Evolutionary conservation across 2,329 filamentous ascomycete species (phyloP).

Genomic region (Aulographum hederae): DNA sequence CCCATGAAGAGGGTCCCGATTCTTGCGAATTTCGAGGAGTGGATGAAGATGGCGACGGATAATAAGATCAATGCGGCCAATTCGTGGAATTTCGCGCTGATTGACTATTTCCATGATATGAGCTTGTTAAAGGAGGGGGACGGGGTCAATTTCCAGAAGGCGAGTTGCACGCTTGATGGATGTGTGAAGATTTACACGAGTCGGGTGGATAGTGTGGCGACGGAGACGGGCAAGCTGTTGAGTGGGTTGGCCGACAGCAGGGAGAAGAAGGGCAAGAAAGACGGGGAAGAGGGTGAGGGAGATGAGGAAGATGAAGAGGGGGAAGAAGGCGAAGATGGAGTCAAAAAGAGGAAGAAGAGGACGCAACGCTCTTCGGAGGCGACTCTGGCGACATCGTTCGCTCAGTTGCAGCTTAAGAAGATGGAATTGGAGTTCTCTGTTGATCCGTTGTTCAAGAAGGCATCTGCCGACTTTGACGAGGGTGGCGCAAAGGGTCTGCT

Average conservation of each 20-base stretch:
- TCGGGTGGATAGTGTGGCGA: conserved; percentile 93
- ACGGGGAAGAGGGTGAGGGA: conserved; percentile 48
- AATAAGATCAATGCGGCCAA: conserved; percentile 94
- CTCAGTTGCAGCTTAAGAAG: conserved; percentile 82
- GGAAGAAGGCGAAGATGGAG: conserved; percentile 25
- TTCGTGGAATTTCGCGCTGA: conserved; percentile 99
- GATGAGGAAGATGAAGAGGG: conserved; percentile 41
- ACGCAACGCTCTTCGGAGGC: conserved; percentile 69
- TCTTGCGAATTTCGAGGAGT: conserved; percentile 95
- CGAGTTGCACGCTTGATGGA: conserved; percentile 89
- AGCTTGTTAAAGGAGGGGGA: conserved; percentile 90
- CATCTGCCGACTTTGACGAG: conserved; percentile 94
- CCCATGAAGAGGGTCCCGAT: conserved; percentile 94
- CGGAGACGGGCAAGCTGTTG: conserved; percentile 85
- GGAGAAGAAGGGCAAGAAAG: conserved; percentile 31
- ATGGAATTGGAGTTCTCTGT: conserved; percentile 94
- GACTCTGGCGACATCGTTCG: conserved; percentile 80
- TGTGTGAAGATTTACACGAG: conserved; percentile 99
- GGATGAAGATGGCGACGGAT: conserved; percentile 99
- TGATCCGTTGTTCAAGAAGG: conserved; percentile 97
- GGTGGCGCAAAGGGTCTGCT: conserved; percentile 89
- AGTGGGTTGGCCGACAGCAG: conserved; percentile 84
- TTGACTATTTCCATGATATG: conserved; percentile 99
- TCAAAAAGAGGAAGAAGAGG: conserved; percentile 48
- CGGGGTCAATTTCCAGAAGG: conserved; percentile 95